Base-by-base conservation (phyloP, 1,284 basidiomycete species). In the Heterobasidion parviporum region DNA sequence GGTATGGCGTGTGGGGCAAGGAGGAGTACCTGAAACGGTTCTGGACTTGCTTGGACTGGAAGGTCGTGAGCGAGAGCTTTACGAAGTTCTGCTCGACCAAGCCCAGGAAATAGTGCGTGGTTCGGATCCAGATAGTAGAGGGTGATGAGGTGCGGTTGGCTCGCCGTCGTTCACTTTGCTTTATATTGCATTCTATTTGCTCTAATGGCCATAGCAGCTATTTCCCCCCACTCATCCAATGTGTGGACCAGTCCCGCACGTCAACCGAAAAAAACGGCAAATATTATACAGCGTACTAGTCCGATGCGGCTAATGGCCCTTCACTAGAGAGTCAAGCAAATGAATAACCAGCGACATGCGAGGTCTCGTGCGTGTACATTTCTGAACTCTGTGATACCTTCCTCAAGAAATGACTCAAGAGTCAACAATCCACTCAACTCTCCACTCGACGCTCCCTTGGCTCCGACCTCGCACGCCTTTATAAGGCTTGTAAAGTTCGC, bases 1-100 rank as follows among this genome's bases (percentile, higher is more conserved):
- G 88, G 58, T 95, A 92, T 66, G 96, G 96, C 10, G 84, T 99
- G 15, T 96, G 92, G 91, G 94, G 92, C 45, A 94, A 93, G 73
- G 91, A 94, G 67, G 79, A 83, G 67, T 99, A 96, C 77, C 74
- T 97, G 63, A 83, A 81, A 65, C 81, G 89, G 66, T 98, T 97
- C 77, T 98, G 94, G 90, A 79, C 79, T 41, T 88, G 86, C 52
- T 71, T 99, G 59, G 81, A 99, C 72, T 99, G 96, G 96, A 68
- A 74, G 54, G 83, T 81, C 67, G 82, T 92, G 57, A 74, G 52
- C 53, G 43, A 47, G 7, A 33, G 43, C 33, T 61, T 58, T 53
- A 35, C 38, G 46, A 47, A 26, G 32, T 54, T 41, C 8, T 38
- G 38, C 12, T 12, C 38, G 38, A 7, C 8, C 12, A 41, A 41